These are phyloP conservation scores for Claviceps sorghi DNA, from an alignment of 2,329 filamentous ascomycete genomes.

Conservation along the genomic window DNA sequence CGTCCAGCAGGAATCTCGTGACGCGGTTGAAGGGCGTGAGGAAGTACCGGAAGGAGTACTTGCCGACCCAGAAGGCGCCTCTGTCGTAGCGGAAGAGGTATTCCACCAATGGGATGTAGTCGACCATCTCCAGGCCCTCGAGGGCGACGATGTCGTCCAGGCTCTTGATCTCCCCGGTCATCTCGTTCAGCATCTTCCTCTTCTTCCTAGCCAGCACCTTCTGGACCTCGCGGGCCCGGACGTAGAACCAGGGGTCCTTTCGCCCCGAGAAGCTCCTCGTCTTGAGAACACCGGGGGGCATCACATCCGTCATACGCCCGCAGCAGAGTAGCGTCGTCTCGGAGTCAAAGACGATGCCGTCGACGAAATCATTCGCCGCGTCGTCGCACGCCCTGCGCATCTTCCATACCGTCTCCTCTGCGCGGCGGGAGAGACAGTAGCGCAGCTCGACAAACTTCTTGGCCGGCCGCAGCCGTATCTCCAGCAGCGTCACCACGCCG, in stretches of 20 bases:
- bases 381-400: slow-evolving; percentile 30
- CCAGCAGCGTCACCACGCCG: slow-evolving; percentile 50
- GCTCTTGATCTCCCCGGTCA: neutral
- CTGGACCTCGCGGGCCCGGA: slow-evolving; percentile 48
- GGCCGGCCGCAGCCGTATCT: slow-evolving; percentile 43
- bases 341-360: slow-evolving; percentile 52
- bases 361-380: slow-evolving; percentile 50
- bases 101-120: slow-evolving; percentile 53
- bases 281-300: slow-evolving; percentile 21
- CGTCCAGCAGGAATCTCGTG: slow-evolving; percentile 54
- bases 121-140: slow-evolving; percentile 22
- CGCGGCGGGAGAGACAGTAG: slow-evolving; percentile 40
- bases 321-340: slow-evolving; percentile 49
- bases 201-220: slow-evolving; percentile 23
- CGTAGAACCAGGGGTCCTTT: slow-evolving; percentile 64
- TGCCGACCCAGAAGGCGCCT: slow-evolving; percentile 60
- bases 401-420: slow-evolving; percentile 30
- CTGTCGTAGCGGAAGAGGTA: slow-evolving; percentile 68
- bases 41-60: slow-evolving; percentile 47
- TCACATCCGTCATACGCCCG: slow-evolving; percentile 45
- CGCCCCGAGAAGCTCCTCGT: slow-evolving; percentile 42
- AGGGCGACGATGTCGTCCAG: slow-evolving; percentile 5
- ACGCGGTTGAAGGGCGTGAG: slow-evolving; percentile 43
- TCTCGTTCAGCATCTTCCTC: slow-evolving; percentile 24
- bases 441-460: slow-evolving; percentile 41